A percentile compares a stretch with the other conserved stretches of the same genome.
These are phyloP conservation scores for Suillus fuscotomentosus DNA, from an alignment of 768 basidiomycete species.

Conservation along the genomic window DNA sequence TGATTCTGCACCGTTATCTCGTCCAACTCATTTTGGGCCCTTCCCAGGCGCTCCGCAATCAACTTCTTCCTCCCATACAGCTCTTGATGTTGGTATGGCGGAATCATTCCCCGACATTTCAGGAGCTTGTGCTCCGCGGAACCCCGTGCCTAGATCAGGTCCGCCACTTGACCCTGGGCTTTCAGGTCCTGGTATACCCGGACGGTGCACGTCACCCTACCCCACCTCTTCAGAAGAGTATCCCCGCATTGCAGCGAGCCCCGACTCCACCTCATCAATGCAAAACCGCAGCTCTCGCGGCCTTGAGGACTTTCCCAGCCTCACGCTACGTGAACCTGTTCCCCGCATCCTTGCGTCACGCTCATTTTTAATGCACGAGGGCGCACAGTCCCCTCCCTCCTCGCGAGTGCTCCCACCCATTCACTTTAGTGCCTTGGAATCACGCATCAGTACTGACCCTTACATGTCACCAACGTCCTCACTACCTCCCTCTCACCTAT, in stretches of 20 bases:
- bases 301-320: constrained; percentile 10
- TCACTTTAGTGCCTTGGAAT: constrained; percentile 15
- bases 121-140: constrained; percentile 14
- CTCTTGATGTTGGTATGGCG: constrained; percentile 7
- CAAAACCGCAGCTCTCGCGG: constrained; percentile 8
- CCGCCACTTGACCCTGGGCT: constrained; percentile 38
- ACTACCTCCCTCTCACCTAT: constrained; percentile 29
- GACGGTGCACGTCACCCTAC: constrained; percentile 21
- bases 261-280: constrained; percentile 4
- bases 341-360: constrained; percentile 14
- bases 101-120: constrained; percentile 10
- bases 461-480: constrained; percentile 25
- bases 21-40: constrained; percentile 61
- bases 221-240: constrained; percentile 19
- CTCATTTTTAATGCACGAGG: constrained; percentile 10
- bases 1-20: constrained; percentile 51
- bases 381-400: constrained; percentile 22
- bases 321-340: constrained; percentile 11
- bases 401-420: constrained; percentile 31
- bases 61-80: constrained; percentile 22
- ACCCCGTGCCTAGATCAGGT: constrained; percentile 12
- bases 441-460: constrained; percentile 14
- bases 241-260: constrained; percentile 13
- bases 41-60: constrained; percentile 48
- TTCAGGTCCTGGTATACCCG: constrained; percentile 58